A percentile compares a stretch with the other conserved stretches of the same genome.
Conservation (phyloP, 2,329 filamentous ascomycete species). For the Ophiocordyceps camponoti-saundersi region DNA sequence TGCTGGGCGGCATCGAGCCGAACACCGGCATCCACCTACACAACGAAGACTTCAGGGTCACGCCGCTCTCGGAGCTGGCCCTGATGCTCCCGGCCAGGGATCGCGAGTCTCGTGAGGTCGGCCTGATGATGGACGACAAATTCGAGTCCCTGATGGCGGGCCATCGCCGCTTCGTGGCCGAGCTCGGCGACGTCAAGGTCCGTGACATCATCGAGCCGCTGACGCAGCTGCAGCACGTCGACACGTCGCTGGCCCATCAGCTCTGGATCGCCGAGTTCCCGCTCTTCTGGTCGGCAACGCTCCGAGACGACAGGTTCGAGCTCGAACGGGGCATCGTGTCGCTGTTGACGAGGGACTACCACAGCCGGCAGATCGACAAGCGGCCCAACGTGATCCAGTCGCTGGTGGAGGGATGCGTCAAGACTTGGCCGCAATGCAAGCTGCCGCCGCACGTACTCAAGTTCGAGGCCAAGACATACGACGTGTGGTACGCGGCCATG, state of each 20-base stretch:
- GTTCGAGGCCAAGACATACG: slow-evolving; percentile 82
- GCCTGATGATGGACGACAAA: slow-evolving; percentile 63
- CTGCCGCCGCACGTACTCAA: slow-evolving; percentile 94
- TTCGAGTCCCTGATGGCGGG: slow-evolving; percentile 63
- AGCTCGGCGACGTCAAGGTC: slow-evolving; percentile 72
- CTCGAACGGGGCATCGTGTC: slow-evolving; percentile 83
- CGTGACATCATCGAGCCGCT: slow-evolving; percentile 83
- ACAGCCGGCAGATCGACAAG: slow-evolving; percentile 84
- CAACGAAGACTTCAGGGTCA: slow-evolving; percentile 64
- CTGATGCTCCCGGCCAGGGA: slow-evolving; percentile 54
- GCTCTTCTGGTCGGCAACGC: slow-evolving; percentile 79
- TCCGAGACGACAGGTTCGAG: slow-evolving; percentile 75
- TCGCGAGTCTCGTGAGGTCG: slow-evolving; percentile 46
- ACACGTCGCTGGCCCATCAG: slow-evolving; percentile 65
- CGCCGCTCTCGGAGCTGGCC: slow-evolving; percentile 58
- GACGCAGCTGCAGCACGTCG: slow-evolving; percentile 79
- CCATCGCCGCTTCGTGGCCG: slow-evolving; percentile 68
- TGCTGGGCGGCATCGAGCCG: slow-evolving; percentile 82
- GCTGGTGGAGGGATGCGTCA: slow-evolving; percentile 72
- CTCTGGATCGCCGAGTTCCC: slow-evolving; percentile 88
- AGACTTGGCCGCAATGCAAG: slow-evolving; percentile 73
- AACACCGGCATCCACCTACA: slow-evolving; percentile 65
- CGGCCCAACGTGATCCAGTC: slow-evolving; percentile 92
- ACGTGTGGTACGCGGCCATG: slow-evolving; percentile 92
- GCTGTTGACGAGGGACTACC: slow-evolving; percentile 86